phyloP scores from a whole-genome alignment of 192 early-diverging fungal species.

The Anaeromyces robustus region DNA sequence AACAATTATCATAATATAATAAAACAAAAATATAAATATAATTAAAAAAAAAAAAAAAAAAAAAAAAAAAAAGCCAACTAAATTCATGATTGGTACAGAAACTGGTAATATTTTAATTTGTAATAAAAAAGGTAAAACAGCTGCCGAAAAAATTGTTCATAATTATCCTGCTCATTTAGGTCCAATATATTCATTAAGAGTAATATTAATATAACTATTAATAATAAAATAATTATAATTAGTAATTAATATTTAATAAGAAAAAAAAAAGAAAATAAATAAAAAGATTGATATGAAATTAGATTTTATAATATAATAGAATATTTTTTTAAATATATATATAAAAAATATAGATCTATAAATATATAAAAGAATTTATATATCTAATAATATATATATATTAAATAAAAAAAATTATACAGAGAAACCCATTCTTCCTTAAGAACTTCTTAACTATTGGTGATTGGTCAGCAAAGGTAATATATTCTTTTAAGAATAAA shows the following conservation, averaged over 20 bases:
- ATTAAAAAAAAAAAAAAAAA: too few species aligned
- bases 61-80: conserved; percentile 36
- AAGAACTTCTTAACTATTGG: conserved; percentile 47
- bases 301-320: too few species aligned
- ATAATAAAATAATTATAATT: too few species aligned
- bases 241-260: too few species aligned
- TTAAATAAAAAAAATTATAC: not conserved
- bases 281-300: too few species aligned
- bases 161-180: conserved; percentile 40
- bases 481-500: not conserved
- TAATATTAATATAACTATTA: not conserved
- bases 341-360: not conserved
- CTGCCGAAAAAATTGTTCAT: conserved; percentile 38
- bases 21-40: too few species aligned
- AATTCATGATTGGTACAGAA: conserved; percentile 48
- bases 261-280: too few species aligned
- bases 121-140: conserved; percentile 47
- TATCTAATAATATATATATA: too few species aligned
- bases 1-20: too few species aligned
- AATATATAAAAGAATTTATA: too few species aligned
- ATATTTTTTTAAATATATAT: too few species aligned
- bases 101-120: conserved; percentile 45
- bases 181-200: conserved; percentile 32
- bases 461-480: conserved; percentile 38
- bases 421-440: conserved; percentile 45